Conservation (phyloP, 192 early-diverging fungal genomes). For the Podochytrium sp. region DNA sequence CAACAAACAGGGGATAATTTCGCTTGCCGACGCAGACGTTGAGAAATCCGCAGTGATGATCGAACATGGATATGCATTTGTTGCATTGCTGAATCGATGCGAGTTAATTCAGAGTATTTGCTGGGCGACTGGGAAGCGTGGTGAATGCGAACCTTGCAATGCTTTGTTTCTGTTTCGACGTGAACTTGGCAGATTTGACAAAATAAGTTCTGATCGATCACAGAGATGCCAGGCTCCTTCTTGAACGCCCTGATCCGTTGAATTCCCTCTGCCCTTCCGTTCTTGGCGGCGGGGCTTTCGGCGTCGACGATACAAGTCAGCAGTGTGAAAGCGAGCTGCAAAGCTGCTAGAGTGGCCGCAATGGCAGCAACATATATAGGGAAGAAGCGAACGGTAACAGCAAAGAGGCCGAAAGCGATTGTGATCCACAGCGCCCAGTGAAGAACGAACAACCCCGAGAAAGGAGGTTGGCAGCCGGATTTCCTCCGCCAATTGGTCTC, state of each 20-base stretch:
- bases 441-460: background rate
- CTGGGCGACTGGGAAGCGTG: background rate
- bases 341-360: background rate
- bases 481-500: background rate
- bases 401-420: background rate
- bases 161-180: background rate
- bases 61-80: background rate
- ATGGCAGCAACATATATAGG: background rate
- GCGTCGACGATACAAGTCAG: background rate
- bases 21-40: slow-evolving; percentile 2
- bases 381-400: background rate
- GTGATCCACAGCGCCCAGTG: background rate
- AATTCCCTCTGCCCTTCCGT: background rate
- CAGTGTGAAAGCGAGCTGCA: background rate
- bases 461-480: background rate
- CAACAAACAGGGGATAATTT: background rate
- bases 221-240: background rate
- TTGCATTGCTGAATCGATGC: background rate
- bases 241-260: background rate
- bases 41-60: slow-evolving; percentile 9
- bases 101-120: background rate
- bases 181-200: background rate
- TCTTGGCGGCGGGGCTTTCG: background rate
- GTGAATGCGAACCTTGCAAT: background rate
- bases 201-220: background rate